phyloP scores from a whole-genome alignment of 208 protist genomes.

The Acanthamoeba lenticulata region DNA sequence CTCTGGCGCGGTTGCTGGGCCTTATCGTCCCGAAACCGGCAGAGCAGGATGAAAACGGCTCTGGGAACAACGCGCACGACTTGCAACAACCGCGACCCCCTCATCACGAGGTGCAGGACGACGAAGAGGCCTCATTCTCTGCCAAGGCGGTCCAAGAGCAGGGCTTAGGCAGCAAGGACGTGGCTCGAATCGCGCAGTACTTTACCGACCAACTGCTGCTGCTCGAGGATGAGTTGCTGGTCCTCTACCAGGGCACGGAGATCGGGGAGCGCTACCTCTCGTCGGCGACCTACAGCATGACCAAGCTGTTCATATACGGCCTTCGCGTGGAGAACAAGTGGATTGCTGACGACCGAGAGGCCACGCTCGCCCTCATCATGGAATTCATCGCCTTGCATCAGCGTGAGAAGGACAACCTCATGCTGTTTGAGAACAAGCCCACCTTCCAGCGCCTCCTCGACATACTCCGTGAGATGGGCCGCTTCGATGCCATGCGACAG shows the following conservation, averaged over 20 bases:
- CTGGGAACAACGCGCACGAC: neutral
- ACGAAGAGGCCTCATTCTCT: neutral
- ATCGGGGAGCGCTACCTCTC: slow-evolving; percentile 3
- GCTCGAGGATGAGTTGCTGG: slow-evolving; percentile 44
- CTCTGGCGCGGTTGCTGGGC: slow-evolving; percentile 15
- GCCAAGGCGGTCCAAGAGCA: neutral
- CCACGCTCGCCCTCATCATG: neutral
- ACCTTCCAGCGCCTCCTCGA: slow-evolving; percentile 33
- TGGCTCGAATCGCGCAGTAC: slow-evolving; percentile 7
- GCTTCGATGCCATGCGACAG: neutral
- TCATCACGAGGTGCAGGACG: neutral
- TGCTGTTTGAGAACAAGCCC: slow-evolving; percentile 47
- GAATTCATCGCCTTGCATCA: neutral
- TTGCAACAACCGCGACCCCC: neutral
- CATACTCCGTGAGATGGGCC: neutral
- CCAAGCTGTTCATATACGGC: slow-evolving; percentile 10
- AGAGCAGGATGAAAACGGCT: neutral
- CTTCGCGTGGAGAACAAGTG: slow-evolving; percentile 28
- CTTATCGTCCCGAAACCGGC: neutral
- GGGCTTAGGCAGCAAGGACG: neutral
- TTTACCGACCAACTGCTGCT: slow-evolving; percentile 21
- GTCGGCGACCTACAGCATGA: neutral
- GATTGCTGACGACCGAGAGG: neutral
- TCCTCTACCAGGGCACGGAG: slow-evolving; percentile 38
- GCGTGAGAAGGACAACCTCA: slow-evolving; percentile 29